Conservation (phyloP, 192 early-diverging fungal species). For the Diversispora epigaea region DNA sequence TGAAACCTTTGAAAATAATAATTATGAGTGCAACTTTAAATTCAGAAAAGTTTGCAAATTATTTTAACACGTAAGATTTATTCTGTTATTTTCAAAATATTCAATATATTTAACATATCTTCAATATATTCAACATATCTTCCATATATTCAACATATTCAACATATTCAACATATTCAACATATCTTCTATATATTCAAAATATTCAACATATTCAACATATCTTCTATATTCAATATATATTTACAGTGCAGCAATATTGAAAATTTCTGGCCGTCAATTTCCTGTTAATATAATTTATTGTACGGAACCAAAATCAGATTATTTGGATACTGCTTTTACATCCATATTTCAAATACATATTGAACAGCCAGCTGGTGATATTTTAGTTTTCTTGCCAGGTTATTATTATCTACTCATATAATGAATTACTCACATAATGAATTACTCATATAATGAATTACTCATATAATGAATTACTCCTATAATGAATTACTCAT, state of each 20-base stretch:
- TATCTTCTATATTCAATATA: too few relatives aligned
- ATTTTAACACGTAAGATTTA: constrained; percentile 72
- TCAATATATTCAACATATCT: too few relatives aligned
- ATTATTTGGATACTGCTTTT: constrained; percentile 89
- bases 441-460: background rate
- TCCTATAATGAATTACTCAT: background rate
- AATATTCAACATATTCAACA: too few relatives aligned
- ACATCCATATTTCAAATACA: constrained; percentile 89
- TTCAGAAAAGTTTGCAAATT: constrained; percentile 86
- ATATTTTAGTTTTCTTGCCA: constrained; percentile 92
- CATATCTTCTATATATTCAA: too few relatives aligned
- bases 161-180: too few relatives aligned
- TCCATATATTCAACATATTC: too few relatives aligned
- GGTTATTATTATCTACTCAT: constrained; percentile 46
- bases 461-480: background rate
- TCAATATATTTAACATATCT: too few relatives aligned
- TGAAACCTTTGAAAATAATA: constrained; percentile 78
- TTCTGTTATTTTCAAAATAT: background rate
- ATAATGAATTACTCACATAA: background rate
- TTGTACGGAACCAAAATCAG: constrained; percentile 75
- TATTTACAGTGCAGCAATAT: constrained; percentile 61
- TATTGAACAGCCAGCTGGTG: constrained; percentile 78
- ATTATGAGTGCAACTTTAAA: constrained; percentile 97
- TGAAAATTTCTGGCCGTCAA: constrained; percentile 88
- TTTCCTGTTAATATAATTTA: constrained; percentile 85